A percentile compares a stretch with the other conserved stretches of the same genome.
phyloP scores from a whole-genome alignment of 148 eudicot species.

The Chenopodium suecicum region DNA sequence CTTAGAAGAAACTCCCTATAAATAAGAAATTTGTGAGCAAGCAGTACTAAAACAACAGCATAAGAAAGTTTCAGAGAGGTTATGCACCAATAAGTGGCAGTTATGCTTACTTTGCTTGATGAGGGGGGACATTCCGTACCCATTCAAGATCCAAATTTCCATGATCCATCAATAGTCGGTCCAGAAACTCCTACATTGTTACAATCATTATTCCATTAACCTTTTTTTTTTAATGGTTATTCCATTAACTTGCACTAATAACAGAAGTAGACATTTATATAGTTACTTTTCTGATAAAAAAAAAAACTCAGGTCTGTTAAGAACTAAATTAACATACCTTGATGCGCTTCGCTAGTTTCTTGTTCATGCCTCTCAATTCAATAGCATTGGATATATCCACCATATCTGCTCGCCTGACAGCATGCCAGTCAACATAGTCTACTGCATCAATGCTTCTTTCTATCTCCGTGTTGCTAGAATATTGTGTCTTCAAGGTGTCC shows the following conservation, averaged over 20 bases:
- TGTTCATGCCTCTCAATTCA: conserved; percentile 38
- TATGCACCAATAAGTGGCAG: not conserved
- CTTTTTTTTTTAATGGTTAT: not conserved
- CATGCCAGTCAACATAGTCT: conserved; percentile 44
- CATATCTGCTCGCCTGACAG: conserved; percentile 31
- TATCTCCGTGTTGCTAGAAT: conserved; percentile 11
- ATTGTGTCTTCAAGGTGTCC: conserved; percentile 16
- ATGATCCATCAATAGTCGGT: conserved; percentile 26
- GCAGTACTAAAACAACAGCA: not conserved
- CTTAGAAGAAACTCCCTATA: conserved; percentile 37
- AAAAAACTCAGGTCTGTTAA: not conserved
- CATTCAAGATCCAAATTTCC: conserved; percentile 57
- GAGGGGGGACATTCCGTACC: conserved; percentile 37
- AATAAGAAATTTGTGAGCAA: not conserved
- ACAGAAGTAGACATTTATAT: not conserved
- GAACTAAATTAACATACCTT: conserved; percentile 17
- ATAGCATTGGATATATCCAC: conserved; percentile 35
- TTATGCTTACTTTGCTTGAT: conserved; percentile 34
- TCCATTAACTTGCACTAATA: not conserved
- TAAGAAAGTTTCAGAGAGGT: not conserved
- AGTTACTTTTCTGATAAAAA: not conserved
- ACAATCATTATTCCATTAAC: not conserved
- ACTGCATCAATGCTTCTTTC: conserved; percentile 13
- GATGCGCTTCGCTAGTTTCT: conserved; percentile 38
- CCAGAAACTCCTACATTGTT: conserved; percentile 33